Percentiles rank a stretch among this genome's conserved stretches.
Evolutionary conservation across 345 rosid genomes (phyloP).

Genomic region (Triadica sebifera): DNA sequence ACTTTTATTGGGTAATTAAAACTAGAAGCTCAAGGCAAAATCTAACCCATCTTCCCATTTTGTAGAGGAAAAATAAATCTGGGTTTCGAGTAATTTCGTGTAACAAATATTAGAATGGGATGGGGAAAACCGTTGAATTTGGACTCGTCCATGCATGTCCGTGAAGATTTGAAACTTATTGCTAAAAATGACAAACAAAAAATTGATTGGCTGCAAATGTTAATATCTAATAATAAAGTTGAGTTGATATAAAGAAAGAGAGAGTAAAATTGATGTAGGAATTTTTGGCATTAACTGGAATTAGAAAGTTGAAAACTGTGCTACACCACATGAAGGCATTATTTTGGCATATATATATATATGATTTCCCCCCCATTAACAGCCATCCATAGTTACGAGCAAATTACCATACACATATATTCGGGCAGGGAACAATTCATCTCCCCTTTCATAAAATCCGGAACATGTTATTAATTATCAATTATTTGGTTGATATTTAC

Average conservation of each 20-base stretch:
- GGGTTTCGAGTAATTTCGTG: too few relatives aligned
- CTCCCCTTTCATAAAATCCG: neutral
- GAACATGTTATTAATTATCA: neutral
- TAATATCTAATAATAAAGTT: too few relatives aligned
- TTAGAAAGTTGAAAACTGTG: neutral
- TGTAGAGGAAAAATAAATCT: too few relatives aligned
- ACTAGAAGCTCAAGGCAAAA: too few relatives aligned
- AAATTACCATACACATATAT: neutral
- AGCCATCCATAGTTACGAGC: neutral
- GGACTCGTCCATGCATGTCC: too few relatives aligned
- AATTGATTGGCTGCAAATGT: too few relatives aligned
- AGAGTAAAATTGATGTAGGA: neutral
- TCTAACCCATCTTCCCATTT: too few relatives aligned
- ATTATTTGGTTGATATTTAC: neutral
- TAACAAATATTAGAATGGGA: too few relatives aligned
- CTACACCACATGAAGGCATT: neutral
- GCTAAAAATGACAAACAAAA: too few relatives aligned
- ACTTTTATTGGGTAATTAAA: too few relatives aligned
- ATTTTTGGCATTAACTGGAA: neutral
- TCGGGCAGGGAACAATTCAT: conserved; percentile 9
- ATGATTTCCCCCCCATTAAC: neutral
- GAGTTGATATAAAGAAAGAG: neutral
- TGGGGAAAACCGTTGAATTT: too few relatives aligned
- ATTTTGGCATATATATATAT: neutral
- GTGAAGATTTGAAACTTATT: too few relatives aligned